A percentile compares a stretch with the other conserved stretches of the same genome.
Conservation (phyloP, 495 filamentous ascomycete genomes). For the Penicillium flavigenum region DNA sequence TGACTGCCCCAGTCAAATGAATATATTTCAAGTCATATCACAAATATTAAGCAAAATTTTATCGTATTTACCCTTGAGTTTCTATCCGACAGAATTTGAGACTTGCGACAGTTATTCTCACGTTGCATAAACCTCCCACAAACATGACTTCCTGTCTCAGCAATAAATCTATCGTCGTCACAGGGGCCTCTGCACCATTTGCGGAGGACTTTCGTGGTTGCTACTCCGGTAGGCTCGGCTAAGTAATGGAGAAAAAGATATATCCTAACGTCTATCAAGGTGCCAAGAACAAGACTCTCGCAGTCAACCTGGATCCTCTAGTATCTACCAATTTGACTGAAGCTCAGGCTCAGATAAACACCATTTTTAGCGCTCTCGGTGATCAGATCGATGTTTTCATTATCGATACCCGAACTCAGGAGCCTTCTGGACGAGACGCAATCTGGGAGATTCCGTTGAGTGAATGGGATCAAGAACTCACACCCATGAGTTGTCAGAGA, state of each 20-base stretch:
- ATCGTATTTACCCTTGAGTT: not conserved
- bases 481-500: not conserved
- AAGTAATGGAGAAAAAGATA: not conserved
- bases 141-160: not conserved
- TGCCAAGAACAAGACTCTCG: not conserved
- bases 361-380: not conserved
- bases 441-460: not conserved
- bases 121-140: not conserved
- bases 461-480: not conserved
- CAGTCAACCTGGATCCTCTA: not conserved
- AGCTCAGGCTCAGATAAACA: not conserved
- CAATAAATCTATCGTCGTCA: not conserved
- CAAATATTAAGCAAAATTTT: not conserved
- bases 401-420: not conserved
- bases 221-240: not conserved
- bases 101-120: not conserved
- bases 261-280: not conserved
- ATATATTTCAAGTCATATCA: not conserved
- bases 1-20: not conserved
- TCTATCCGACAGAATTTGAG: not conserved
- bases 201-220: not conserved
- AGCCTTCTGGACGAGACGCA: not conserved
- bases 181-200: not conserved
- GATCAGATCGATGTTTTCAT: not conserved
- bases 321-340: not conserved